These are phyloP conservation scores for Monosporascus cannonballus DNA, from an alignment of 2,329 filamentous ascomycete species.

Conservation along the genomic window DNA sequence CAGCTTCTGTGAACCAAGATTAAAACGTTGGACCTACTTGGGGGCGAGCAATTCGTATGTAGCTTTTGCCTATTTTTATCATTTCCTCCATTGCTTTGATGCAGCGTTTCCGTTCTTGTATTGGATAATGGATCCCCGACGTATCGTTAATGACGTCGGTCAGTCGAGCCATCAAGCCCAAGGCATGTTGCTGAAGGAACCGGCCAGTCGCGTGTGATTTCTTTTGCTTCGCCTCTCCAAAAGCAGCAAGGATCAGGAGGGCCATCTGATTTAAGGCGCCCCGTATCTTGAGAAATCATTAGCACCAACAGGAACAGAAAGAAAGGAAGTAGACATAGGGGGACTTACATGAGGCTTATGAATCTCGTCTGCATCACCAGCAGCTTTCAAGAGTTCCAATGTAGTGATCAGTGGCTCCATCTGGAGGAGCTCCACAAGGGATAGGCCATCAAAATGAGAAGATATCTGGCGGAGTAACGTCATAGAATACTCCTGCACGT, in stretches of 20 bases:
- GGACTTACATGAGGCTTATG: slow-evolving; percentile 50
- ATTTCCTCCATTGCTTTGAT: slow-evolving; percentile 84
- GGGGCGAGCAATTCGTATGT: slow-evolving; percentile 74
- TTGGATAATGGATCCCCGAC: slow-evolving; percentile 42
- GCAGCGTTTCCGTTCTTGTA: slow-evolving; percentile 67
- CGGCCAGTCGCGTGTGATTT: slow-evolving; percentile 55
- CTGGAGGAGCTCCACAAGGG: slow-evolving; percentile 63
- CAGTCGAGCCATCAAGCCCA: slow-evolving; percentile 81
- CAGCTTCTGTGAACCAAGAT: slow-evolving; percentile 10
- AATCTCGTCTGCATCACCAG: slow-evolving; percentile 60
- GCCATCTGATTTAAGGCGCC: slow-evolving; percentile 42
- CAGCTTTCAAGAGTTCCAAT: slow-evolving; percentile 74
- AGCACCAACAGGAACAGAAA: slow-evolving; percentile 13
- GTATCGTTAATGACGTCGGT: slow-evolving; percentile 72
- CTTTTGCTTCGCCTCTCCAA: slow-evolving; percentile 38
- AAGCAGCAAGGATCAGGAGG: slow-evolving; percentile 32
- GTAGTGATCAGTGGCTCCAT: slow-evolving; percentile 70
- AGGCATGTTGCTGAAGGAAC: slow-evolving; percentile 77
- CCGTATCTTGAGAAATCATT: slow-evolving; percentile 34
- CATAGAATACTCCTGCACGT: slow-evolving; percentile 61
- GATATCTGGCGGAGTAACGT: slow-evolving; percentile 63
- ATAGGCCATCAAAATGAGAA: slow-evolving; percentile 59
- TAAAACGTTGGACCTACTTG: slow-evolving; percentile 52
- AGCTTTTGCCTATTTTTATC: slow-evolving; percentile 67
- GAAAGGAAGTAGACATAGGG: background rate